Percentiles rank a stretch among this genome's conserved stretches.
Evolutionary conservation across 139 green algal genomes (phyloP).

Genomic region (Nannochloris sp.): DNA sequence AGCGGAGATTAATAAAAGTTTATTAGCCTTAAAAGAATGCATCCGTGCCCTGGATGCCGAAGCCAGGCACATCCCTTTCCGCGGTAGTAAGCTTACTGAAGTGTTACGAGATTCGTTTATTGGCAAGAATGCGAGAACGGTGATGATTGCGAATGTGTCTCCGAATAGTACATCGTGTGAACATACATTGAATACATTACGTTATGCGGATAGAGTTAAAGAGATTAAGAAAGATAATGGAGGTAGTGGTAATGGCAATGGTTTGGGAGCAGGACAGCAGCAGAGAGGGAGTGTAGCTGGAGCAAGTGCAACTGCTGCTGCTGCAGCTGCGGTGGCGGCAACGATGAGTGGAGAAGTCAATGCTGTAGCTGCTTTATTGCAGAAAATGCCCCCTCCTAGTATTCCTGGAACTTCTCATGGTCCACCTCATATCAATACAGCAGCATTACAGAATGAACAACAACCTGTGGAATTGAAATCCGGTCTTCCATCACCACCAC

Average conservation of each 20-base stretch:
- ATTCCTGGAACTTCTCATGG: no score
- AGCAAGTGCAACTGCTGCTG: not conserved
- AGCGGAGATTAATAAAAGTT: constrained; percentile 97
- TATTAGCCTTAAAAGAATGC: constrained; percentile 94
- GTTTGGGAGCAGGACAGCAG: no score
- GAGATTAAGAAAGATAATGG: constrained; percentile 24
- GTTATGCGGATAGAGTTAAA: constrained; percentile 96
- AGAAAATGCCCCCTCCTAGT: not conserved
- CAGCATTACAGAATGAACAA: no score
- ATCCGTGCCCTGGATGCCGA: constrained; percentile 88
- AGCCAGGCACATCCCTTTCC: constrained; percentile 91
- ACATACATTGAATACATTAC: constrained; percentile 97
- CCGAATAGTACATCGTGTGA: constrained; percentile 79
- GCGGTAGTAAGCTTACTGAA: constrained; percentile 88
- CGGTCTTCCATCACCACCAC: no score
- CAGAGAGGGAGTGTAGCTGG: no score
- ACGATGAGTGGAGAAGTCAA: not conserved
- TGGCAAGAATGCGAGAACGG: constrained; percentile 72
- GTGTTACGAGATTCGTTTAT: constrained; percentile 49
- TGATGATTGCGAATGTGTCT: constrained; percentile 98
- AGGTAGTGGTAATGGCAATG: no score
- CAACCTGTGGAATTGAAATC: no score
- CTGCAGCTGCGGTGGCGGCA: not conserved
- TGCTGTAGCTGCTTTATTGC: not conserved
- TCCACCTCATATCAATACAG: no score